Evolutionary conservation across 164 flowering plant genomes (phyloP).

Genomic region (Warburgia ugandensis): DNA sequence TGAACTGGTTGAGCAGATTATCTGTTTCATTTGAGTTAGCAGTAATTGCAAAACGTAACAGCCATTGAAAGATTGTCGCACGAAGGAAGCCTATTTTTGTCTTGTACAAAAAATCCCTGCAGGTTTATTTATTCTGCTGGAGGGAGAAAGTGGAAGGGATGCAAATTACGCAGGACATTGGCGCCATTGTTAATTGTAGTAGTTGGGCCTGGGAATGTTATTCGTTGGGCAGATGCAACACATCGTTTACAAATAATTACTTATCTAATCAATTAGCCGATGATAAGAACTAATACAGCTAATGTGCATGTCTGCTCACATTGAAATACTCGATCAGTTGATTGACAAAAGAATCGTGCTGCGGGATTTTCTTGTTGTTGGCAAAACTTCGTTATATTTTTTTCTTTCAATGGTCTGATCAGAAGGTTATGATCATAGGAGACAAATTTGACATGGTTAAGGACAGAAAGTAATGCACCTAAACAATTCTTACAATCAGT

Average conservation of each 20-base stretch:
- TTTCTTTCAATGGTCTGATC: too few species aligned
- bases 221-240: constrained; percentile 5
- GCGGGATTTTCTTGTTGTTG: too few species aligned
- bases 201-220: constrained; percentile 5
- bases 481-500: too few species aligned
- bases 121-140: constrained; percentile 3
- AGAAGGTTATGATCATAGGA: too few species aligned
- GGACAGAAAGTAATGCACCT: too few species aligned
- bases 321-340: too few species aligned
- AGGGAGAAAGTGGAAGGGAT: not conserved
- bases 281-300: too few species aligned
- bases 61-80: not conserved
- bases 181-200: not conserved
- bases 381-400: too few species aligned
- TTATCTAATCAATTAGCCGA: not conserved
- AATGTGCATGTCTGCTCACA: too few species aligned
- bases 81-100: not conserved
- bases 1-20: too few species aligned
- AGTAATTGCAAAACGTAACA: not conserved
- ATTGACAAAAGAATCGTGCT: too few species aligned
- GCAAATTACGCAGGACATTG: not conserved
- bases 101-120: not conserved
- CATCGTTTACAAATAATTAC: not conserved
- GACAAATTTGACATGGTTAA: too few species aligned
- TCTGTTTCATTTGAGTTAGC: not conserved